Conservation (phyloP, 202 grass and related monocot genomes). For the Carex arenaria region DNA sequence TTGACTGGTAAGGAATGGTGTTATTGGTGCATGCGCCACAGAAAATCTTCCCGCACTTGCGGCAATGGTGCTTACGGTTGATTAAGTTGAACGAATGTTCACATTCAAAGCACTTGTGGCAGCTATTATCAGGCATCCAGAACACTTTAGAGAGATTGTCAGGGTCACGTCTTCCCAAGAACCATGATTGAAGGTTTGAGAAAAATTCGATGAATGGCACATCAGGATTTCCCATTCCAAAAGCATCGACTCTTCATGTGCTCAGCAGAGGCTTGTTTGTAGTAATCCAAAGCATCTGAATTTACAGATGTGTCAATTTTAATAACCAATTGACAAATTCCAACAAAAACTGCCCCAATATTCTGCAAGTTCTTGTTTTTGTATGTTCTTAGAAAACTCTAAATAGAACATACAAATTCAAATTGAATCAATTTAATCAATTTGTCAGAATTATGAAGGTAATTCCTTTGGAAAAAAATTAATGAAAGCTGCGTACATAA, state of each 20-base stretch:
- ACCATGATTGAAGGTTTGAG: slow-evolving; percentile 69
- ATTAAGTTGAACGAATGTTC: slow-evolving; percentile 80
- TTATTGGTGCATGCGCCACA: slow-evolving; percentile 82
- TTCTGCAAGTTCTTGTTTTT: not conserved
- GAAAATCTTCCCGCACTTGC: slow-evolving; percentile 87
- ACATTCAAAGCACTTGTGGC: slow-evolving; percentile 80
- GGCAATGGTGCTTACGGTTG: slow-evolving; percentile 93
- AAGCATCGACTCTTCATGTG: not conserved
- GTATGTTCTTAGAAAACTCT: not conserved
- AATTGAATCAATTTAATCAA: not conserved
- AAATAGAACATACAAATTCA: not conserved
- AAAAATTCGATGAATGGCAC: slow-evolving; percentile 60
- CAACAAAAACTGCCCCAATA: not conserved
- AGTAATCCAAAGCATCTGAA: not conserved
- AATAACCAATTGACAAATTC: not conserved
- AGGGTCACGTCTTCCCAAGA: slow-evolving; percentile 47
- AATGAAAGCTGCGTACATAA: not conserved
- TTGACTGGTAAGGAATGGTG: slow-evolving; percentile 39
- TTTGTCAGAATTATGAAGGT: not conserved
- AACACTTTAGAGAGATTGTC: slow-evolving; percentile 89
- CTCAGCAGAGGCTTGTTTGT: not conserved
- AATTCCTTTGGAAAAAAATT: not conserved
- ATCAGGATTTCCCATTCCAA: slow-evolving; percentile 53
- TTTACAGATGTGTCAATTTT: not conserved
- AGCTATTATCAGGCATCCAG: slow-evolving; percentile 97